Percentiles rank a stretch among this genome's conserved stretches.
Evolutionary conservation across 768 basidiomycete species (phyloP).

Genomic region (Sistotremastrum niveocremeum): DNA sequence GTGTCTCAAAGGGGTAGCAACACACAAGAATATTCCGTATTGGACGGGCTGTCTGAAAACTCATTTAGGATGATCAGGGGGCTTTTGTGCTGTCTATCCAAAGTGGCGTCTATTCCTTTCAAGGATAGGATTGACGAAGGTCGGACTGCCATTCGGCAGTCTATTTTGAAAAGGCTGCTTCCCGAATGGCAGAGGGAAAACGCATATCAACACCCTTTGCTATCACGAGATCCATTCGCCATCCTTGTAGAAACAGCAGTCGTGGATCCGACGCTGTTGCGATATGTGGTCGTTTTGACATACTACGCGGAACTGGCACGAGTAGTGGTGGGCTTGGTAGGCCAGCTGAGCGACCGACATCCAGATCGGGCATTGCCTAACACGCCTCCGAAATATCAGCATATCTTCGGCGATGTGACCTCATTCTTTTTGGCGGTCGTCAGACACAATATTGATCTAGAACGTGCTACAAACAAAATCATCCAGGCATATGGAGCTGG

Average conservation of each 20-base stretch:
- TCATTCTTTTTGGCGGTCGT: slow-evolving; percentile 89
- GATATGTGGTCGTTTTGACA: slow-evolving; percentile 74
- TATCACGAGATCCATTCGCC: slow-evolving; percentile 82
- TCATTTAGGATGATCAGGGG: slow-evolving; percentile 68
- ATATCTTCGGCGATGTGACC: slow-evolving; percentile 71
- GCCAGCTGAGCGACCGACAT: slow-evolving; percentile 61
- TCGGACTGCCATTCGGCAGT: slow-evolving; percentile 63
- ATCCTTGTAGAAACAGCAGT: slow-evolving; percentile 84
- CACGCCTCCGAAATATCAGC: slow-evolving; percentile 40
- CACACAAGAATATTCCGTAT: slow-evolving; percentile 34
- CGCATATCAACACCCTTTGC: slow-evolving; percentile 71
- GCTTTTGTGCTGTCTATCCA: slow-evolving; percentile 54
- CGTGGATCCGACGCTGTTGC: slow-evolving; percentile 78
- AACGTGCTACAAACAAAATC: slow-evolving; percentile 68
- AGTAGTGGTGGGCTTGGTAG: slow-evolving; percentile 74
- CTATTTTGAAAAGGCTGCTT: slow-evolving; percentile 77
- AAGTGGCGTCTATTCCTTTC: slow-evolving; percentile 55
- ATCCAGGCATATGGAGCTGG: slow-evolving; percentile 75
- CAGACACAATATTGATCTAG: slow-evolving; percentile 77
- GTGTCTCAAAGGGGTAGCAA: slow-evolving; percentile 61
- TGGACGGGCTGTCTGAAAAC: slow-evolving; percentile 67
- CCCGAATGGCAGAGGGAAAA: slow-evolving; percentile 88
- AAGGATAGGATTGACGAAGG: slow-evolving; percentile 61
- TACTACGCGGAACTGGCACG: slow-evolving; percentile 88
- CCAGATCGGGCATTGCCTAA: slow-evolving; percentile 24